Percentiles rank a stretch among this genome's conserved stretches.
Conservation (phyloP, 2,329 filamentous ascomycete species). For the Lasiodiplodia gonubiensis region DNA sequence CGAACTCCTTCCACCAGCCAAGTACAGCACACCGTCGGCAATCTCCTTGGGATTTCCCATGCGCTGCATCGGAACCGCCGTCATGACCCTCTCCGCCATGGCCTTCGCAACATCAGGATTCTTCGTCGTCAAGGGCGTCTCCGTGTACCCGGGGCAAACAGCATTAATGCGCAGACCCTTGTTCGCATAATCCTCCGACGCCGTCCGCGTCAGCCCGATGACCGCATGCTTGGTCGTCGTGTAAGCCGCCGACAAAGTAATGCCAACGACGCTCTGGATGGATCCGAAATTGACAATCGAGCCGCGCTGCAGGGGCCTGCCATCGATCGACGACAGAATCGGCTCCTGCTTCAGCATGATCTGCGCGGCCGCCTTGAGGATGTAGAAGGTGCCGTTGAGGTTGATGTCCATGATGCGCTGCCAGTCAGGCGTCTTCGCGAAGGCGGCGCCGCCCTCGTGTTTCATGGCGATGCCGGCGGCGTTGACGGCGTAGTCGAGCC, state of each 20-base stretch:
- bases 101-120: not conserved
- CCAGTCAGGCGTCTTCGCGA: slow-evolving; percentile 35
- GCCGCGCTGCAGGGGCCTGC: slow-evolving; percentile 47
- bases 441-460: slow-evolving; percentile 55
- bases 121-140: slow-evolving; percentile 45
- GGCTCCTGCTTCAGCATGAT: slow-evolving; percentile 62
- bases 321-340: slow-evolving; percentile 31
- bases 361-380: slow-evolving; percentile 61
- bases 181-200: slow-evolving; percentile 59
- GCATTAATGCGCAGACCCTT: slow-evolving; percentile 64
- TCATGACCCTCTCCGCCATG: slow-evolving; percentile 4
- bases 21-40: slow-evolving; percentile 55
- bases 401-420: no score
- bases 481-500: slow-evolving; percentile 63
- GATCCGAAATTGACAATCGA: slow-evolving; percentile 61
- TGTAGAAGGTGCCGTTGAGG: slow-evolving; percentile 49
- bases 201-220: slow-evolving; percentile 59
- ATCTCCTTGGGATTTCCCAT: slow-evolving; percentile 57
- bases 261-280: slow-evolving; percentile 58
- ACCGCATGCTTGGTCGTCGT: slow-evolving; percentile 61
- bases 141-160: slow-evolving; percentile 60
- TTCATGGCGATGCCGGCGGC: slow-evolving; percentile 59
- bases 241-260: slow-evolving; percentile 51
- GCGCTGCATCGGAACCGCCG: slow-evolving; percentile 51
- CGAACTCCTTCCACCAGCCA: slow-evolving; percentile 57